Evolutionary conservation across 352 stramenopile species (phyloP).

Genomic region (Phytophthora sp.): DNA sequence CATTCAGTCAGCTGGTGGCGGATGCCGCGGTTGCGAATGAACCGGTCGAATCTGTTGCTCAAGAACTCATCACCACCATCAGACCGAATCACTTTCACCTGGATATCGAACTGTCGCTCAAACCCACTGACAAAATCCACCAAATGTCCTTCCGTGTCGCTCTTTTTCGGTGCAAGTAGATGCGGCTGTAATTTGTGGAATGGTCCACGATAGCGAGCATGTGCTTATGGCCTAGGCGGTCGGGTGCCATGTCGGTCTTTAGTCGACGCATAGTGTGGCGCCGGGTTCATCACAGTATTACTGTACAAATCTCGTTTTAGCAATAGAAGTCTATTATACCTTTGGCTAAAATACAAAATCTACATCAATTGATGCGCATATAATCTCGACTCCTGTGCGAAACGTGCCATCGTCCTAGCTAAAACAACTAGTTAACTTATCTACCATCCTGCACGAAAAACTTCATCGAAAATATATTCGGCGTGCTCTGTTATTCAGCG

Average conservation of each 20-base stretch:
- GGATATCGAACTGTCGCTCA: background rate
- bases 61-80: constrained; percentile 9
- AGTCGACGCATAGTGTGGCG: constrained; percentile 6
- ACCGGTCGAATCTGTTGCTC: constrained; percentile 2
- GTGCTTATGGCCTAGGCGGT: constrained; percentile 9
- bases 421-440: too few species aligned
- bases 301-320: too few species aligned
- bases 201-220: constrained; percentile 16
- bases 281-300: constrained; percentile 6
- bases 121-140: constrained; percentile 14
- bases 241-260: constrained; percentile 11
- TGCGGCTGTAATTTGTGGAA: constrained; percentile 6
- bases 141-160: background rate
- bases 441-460: too few species aligned
- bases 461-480: too few species aligned
- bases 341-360: too few species aligned
- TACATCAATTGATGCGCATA: too few species aligned
- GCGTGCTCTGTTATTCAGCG: too few species aligned
- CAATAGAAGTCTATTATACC: too few species aligned
- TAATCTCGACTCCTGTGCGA: too few species aligned
- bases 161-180: constrained; percentile 7
- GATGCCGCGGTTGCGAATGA: constrained; percentile 11
- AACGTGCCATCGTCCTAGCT: too few species aligned
- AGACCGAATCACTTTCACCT: background rate
- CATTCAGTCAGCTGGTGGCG: background rate